These are phyloP conservation scores for Salix dunnii DNA, from an alignment of 345 rosid species.

Conservation along the genomic window DNA sequence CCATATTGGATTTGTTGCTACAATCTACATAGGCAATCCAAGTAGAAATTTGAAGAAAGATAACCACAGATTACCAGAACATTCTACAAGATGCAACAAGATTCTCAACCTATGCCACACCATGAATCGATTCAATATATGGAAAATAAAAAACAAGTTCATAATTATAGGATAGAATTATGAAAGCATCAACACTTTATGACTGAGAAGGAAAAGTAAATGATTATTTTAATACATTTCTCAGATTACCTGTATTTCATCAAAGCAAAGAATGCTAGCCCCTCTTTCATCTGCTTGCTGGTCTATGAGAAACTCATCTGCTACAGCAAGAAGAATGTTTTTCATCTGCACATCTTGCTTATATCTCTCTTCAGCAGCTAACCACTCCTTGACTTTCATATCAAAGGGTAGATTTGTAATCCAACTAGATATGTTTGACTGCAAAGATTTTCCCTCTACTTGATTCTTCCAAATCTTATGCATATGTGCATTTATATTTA, in stretches of 20 bases:
- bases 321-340: slow-evolving; percentile 85
- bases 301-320: slow-evolving; percentile 74
- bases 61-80: neutral
- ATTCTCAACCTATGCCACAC: neutral
- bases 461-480: slow-evolving; percentile 85
- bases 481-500: slow-evolving; percentile 82
- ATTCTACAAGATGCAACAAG: slow-evolving; percentile 3
- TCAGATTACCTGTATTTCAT: slow-evolving; percentile 78
- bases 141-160: neutral
- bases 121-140: neutral
- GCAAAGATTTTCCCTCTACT: slow-evolving; percentile 53
- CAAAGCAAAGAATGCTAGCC: slow-evolving; percentile 86
- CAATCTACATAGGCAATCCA: neutral
- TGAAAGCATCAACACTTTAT: neutral
- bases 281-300: slow-evolving; percentile 54
- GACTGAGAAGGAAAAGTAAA: neutral
- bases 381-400: slow-evolving; percentile 78
- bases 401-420: slow-evolving; percentile 82
- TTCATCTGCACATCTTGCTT: slow-evolving; percentile 76
- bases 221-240: neutral
- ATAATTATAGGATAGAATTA: neutral
- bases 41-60: neutral
- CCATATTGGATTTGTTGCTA: neutral
- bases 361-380: slow-evolving; percentile 84
- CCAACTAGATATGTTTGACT: slow-evolving; percentile 69